Evolutionary conservation across 805 yeast genomes (phyloP).

Genomic region (Suhomyces sp.): DNA sequence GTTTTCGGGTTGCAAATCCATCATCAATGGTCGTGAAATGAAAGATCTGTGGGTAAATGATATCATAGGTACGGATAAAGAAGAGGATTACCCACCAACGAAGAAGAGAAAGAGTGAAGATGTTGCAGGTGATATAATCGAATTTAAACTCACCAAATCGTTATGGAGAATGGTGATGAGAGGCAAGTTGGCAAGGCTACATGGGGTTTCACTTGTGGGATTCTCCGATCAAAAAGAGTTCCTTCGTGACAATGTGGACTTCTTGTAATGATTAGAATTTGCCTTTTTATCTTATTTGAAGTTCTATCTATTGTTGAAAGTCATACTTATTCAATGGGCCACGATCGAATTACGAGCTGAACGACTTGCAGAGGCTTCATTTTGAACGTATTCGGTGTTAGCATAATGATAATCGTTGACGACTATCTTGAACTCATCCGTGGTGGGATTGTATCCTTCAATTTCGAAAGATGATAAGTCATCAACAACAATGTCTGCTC

Average conservation of each 20-base stretch:
- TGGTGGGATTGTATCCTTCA: constrained; percentile 44
- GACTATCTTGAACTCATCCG: constrained; percentile 39
- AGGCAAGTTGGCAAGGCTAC: constrained; percentile 23
- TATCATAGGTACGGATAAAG: constrained; percentile 17
- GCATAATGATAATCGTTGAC: constrained; percentile 44
- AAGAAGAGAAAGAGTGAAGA: constrained; percentile 12
- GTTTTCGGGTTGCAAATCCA: constrained; percentile 26
- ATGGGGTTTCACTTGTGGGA: constrained; percentile 32
- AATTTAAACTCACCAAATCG: constrained; percentile 41
- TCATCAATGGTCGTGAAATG: constrained; percentile 37
- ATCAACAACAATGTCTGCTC: constrained; percentile 79
- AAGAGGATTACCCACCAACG: constrained; percentile 1
- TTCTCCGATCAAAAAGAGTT: constrained; percentile 23
- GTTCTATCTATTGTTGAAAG: no score
- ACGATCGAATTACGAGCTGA: constrained; percentile 1
- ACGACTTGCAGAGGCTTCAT: constrained; percentile 3
- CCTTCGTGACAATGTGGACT: constrained; percentile 14
- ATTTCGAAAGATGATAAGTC: constrained; percentile 65
- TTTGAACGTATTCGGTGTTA: constrained; percentile 18
- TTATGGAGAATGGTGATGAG: constrained; percentile 40
- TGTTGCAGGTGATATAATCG: constrained; percentile 39
- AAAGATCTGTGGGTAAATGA: constrained; percentile 34
- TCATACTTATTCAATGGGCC: no score
- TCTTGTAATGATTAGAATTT: constrained; percentile 12
- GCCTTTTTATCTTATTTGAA: no score